A percentile compares a stretch with the other conserved stretches of the same genome.
These are phyloP conservation scores for Annulohypoxylon nitens DNA, from an alignment of 495 filamentous ascomycete genomes.

Conservation along the genomic window DNA sequence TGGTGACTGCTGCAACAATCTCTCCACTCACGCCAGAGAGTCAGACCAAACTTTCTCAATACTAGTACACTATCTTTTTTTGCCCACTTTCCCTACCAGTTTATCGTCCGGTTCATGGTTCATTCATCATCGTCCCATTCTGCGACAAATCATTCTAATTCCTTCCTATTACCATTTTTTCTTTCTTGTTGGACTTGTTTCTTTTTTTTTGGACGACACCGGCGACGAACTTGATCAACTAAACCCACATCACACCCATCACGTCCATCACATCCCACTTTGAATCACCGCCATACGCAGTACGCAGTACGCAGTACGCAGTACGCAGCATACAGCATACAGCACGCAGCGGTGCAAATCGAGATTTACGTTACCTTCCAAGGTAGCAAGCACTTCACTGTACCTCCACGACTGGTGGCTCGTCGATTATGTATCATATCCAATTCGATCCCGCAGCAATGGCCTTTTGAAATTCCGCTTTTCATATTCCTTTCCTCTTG, in stretches of 20 bases:
- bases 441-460: slow-evolving; percentile 33
- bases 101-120: slow-evolving; percentile 47
- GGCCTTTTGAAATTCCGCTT: slow-evolving; percentile 42
- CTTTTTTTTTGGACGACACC: slow-evolving; percentile 30
- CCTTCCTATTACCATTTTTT: slow-evolving; percentile 21
- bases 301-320: not conserved
- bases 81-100: slow-evolving; percentile 37
- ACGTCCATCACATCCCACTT: slow-evolving; percentile 13
- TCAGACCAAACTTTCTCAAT: slow-evolving; percentile 48
- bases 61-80: slow-evolving; percentile 30
- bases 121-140: slow-evolving; percentile 50
- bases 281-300: not conserved
- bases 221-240: slow-evolving; percentile 17
- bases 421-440: slow-evolving; percentile 22
- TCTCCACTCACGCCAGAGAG: slow-evolving; percentile 47
- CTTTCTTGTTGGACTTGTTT: slow-evolving; percentile 28
- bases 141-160: slow-evolving; percentile 47
- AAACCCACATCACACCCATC: slow-evolving; percentile 2
- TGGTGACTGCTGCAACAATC: slow-evolving; percentile 45
- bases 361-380: slow-evolving; percentile 28
- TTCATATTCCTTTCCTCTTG: slow-evolving; percentile 51
- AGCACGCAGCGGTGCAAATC: slow-evolving; percentile 11
- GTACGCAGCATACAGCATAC: no score
- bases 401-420: not conserved
- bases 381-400: not conserved